Percentiles rank a stretch among this genome's conserved stretches.
phyloP scores from a whole-genome alignment of 1,139 yeast genomes.

The Petasospora fabianii region DNA sequence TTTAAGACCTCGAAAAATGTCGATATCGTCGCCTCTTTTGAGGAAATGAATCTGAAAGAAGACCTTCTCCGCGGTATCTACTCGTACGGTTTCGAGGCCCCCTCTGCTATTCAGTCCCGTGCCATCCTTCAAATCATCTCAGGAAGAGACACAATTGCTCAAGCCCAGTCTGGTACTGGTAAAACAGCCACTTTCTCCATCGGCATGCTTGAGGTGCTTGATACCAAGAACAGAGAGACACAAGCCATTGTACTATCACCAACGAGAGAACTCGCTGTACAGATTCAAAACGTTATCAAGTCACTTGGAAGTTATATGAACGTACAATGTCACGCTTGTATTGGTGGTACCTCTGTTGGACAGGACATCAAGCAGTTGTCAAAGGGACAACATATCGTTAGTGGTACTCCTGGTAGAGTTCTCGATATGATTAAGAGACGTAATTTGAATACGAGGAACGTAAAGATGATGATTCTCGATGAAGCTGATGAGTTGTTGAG shows the following conservation, averaged over 20 bases:
- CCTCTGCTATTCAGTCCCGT: conserved; percentile 98
- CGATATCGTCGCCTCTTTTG: conserved; percentile 65
- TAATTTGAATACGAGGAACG: conserved; percentile 58
- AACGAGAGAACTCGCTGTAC: conserved; percentile 92
- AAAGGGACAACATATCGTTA: conserved; percentile 85
- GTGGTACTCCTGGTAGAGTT: conserved; percentile 97
- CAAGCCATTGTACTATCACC: conserved; percentile 90
- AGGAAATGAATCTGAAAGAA: conserved; percentile 73
- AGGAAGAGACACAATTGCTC: conserved; percentile 97
- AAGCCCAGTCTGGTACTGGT: conserved; percentile 99
- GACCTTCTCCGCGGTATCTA: conserved; percentile 71
- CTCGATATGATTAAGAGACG: conserved; percentile 83
- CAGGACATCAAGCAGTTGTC: conserved; percentile 71
- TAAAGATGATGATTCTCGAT: conserved; percentile 82
- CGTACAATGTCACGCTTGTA: conserved; percentile 82
- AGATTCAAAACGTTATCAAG: conserved; percentile 79
- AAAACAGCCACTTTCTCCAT: conserved; percentile 97
- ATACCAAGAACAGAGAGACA: conserved; percentile 59
- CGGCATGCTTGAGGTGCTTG: conserved; percentile 82
- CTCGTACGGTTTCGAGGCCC: conserved; percentile 93
- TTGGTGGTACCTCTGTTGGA: conserved; percentile 86
- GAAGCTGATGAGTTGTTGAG: conserved; percentile 93
- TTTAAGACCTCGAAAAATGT: conserved; percentile 62
- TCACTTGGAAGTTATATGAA: conserved; percentile 86
- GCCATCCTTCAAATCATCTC: conserved; percentile 96